Base-by-base conservation (phyloP, 352 stramenopile genomes). In the Globisporangium camurandrum region DNA sequence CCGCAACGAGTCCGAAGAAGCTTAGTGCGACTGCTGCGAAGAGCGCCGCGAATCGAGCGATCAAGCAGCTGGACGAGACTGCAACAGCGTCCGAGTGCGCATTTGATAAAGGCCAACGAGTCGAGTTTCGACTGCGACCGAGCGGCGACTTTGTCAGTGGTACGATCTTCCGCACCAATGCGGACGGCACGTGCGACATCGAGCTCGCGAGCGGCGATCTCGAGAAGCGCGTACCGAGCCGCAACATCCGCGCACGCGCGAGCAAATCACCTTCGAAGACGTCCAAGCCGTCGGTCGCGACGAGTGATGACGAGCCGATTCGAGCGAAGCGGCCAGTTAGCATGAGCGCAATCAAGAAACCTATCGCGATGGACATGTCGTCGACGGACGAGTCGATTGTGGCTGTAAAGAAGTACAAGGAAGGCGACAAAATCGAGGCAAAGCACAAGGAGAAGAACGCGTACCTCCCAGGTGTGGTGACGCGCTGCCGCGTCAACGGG, bases 201-300 rank as follows among this genome's bases (percentile, higher is more conserved):
- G 73, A 88, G 37, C 62, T 81, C 41, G 79, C 86, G 24, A 77
- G 56, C 11, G 79, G 79, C 39, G 79, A 87, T 36, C 45, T 81
- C 8, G 71, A 86, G 44, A 71, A 71, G 33, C 43, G 64, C 19
- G 54, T 86, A 5, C 47, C 60, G 16, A 56, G 45, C 20, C 49
- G 34, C 36, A 67, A 62, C 24, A 80, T 87, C 46, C 66, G 63
- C 4, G 47, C 49, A 9, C 47, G 62, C 27, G 44, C 42, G 1
- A 59, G 53, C 17, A 64, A 48, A 2, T 62, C 61, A 7, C 54
- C 67, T 20, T 36, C 58, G 17, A 79, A 81, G 41, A 0, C 49
- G 28, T n/a, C n/a, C n/a, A n/a, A n/a, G n/a, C 76, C 67, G 46
- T 42, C 48, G 6, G 40, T 50, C n/a, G 41, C 71, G 39, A 59